Conservation (phyloP, 2,329 filamentous ascomycete species). For the Fusarium keratoplasticum region DNA sequence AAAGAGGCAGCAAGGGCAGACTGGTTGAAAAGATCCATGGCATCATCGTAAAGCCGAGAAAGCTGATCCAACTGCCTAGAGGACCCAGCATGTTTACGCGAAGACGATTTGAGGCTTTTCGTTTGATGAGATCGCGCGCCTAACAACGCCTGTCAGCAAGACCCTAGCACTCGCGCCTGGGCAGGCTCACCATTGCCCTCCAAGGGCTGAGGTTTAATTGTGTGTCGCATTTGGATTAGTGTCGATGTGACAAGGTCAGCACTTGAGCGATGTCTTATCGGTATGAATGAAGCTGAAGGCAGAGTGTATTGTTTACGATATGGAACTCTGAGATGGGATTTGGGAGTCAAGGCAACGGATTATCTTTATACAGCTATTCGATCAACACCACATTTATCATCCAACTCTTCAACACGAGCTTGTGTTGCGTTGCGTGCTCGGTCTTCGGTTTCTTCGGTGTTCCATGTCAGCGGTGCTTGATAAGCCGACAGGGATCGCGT, state of each 20-base stretch:
- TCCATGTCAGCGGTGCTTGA: slow-evolving; percentile 18
- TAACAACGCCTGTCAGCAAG: background rate
- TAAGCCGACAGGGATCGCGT: slow-evolving; percentile 8
- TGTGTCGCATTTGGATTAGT: slow-evolving; percentile 20
- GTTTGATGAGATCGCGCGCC: slow-evolving; percentile 8
- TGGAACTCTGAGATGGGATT: background rate
- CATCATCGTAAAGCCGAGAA: slow-evolving; percentile 25
- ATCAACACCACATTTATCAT: background rate
- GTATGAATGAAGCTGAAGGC: background rate
- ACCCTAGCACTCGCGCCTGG: background rate
- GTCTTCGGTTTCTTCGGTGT: slow-evolving; percentile 2
- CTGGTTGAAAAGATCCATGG: slow-evolving; percentile 20
- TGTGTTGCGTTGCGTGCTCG: slow-evolving; percentile 21
- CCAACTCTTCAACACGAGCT: background rate
- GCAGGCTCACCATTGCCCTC: slow-evolving; percentile 9
- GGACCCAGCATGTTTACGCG: slow-evolving; percentile 15
- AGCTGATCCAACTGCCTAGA: slow-evolving; percentile 34
- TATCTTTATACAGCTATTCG: background rate
- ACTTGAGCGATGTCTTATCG: background rate
- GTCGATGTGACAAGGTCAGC: background rate
- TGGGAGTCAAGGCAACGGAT: background rate
- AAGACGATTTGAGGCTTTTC: background rate
- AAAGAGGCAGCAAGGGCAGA: slow-evolving; percentile 28
- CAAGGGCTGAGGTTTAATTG: slow-evolving; percentile 8
- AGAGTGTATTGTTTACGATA: background rate